Conservation (phyloP, 1,139 yeast genomes). For the Suhomyces taliae region DNA sequence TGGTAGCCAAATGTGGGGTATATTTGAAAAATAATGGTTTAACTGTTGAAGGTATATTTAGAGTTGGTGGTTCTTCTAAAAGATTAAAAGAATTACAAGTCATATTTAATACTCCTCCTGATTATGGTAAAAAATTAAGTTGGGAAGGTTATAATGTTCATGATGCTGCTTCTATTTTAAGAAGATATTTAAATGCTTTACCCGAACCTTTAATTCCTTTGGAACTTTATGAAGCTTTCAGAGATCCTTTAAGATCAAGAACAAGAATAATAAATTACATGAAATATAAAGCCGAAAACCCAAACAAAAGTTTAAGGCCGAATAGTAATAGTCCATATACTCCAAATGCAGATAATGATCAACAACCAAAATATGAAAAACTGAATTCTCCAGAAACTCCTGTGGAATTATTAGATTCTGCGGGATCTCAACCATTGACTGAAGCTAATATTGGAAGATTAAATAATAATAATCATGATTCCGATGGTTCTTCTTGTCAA, state of each 20-base stretch:
- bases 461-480: slow-evolving; percentile 15
- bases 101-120: slow-evolving; percentile 82
- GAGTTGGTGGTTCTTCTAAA: slow-evolving; percentile 91
- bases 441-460: slow-evolving; percentile 33
- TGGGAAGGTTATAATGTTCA: slow-evolving; percentile 98
- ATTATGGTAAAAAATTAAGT: slow-evolving; percentile 78
- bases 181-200: slow-evolving; percentile 81
- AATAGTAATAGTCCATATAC: neutral
- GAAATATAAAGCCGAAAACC: slow-evolving; percentile 52
- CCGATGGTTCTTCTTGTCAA: slow-evolving; percentile 9
- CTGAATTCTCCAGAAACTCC: slow-evolving; percentile 4
- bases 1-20: slow-evolving; percentile 95
- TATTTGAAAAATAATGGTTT: slow-evolving; percentile 76
- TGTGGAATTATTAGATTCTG: slow-evolving; percentile 13
- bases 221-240: slow-evolving; percentile 70
- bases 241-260: slow-evolving; percentile 70
- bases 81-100: slow-evolving; percentile 84
- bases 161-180: slow-evolving; percentile 88
- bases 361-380: neutral
- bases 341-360: neutral
- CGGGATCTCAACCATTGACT: slow-evolving; percentile 29
- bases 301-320: slow-evolving; percentile 25
- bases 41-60: slow-evolving; percentile 83
- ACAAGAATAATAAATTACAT: slow-evolving; percentile 62
- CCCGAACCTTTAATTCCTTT: slow-evolving; percentile 93